A percentile compares a stretch with the other conserved stretches of the same genome.
These are phyloP conservation scores for Cyclanthera cordifolia DNA, from an alignment of 306 rosid genomes.

Conservation along the genomic window DNA sequence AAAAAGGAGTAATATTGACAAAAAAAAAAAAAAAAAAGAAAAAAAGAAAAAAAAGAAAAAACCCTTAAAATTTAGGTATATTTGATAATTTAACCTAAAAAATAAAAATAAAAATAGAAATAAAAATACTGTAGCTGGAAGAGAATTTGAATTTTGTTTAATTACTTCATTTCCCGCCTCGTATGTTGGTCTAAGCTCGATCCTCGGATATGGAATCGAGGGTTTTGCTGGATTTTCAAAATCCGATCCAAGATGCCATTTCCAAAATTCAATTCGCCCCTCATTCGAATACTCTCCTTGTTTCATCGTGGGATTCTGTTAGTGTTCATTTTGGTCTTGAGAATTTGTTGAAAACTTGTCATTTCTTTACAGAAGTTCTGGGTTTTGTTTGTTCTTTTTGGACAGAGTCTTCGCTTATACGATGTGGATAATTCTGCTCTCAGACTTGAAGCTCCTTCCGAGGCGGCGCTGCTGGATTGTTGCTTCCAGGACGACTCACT, in stretches of 20 bases:
- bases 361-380: not conserved
- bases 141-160: not conserved
- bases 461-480: conserved; percentile 61
- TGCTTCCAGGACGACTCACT: conserved; percentile 47
- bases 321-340: not conserved
- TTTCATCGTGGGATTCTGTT: conserved; percentile 84
- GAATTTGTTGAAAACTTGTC: not conserved
- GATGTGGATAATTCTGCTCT: conserved; percentile 41
- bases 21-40: no score
- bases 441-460: conserved; percentile 37
- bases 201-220: conserved; percentile 10
- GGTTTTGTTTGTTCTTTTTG: not conserved
- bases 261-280: conserved; percentile 52
- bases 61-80: no score
- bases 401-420: conserved; percentile 56
- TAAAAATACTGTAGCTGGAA: no score
- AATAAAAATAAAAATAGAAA: no score
- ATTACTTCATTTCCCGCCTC: not conserved
- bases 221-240: conserved; percentile 20
- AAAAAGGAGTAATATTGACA: no score
- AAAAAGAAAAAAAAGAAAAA: no score
- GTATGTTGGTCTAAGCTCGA: not conserved
- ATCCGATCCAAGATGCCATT: conserved; percentile 41
- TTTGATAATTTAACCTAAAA: no score
- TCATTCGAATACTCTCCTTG: conserved; percentile 47